Evolutionary conservation across 495 filamentous ascomycete genomes (phyloP).

Genomic region (Elaphomyces granulatus): DNA sequence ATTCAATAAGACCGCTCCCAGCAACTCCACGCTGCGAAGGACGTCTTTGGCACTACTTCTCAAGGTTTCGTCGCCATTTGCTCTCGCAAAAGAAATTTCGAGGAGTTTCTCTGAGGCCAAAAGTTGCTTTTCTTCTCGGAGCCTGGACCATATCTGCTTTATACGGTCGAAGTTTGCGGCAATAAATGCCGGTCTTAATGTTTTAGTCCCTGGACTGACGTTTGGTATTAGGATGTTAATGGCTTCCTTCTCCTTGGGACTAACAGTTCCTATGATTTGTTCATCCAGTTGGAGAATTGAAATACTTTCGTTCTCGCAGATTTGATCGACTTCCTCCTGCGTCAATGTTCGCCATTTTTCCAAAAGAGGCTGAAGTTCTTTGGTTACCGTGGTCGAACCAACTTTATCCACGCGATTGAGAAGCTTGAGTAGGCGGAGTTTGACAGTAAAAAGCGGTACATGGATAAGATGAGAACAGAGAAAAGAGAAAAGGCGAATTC

Average conservation of each 20-base stretch:
- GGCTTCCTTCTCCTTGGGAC: constrained; percentile 52
- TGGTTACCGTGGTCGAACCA: constrained; percentile 48
- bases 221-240: constrained; percentile 40
- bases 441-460: constrained; percentile 52
- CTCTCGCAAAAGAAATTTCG: constrained; percentile 29
- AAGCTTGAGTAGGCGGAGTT: constrained; percentile 51
- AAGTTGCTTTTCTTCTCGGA: constrained; percentile 49
- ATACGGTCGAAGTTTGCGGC: constrained; percentile 49
- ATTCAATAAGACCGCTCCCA: constrained; percentile 51
- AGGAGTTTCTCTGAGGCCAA: constrained; percentile 46
- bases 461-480: constrained; percentile 55
- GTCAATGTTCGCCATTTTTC: constrained; percentile 44
- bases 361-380: constrained; percentile 54
- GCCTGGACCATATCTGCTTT: constrained; percentile 50
- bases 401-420: constrained; percentile 58
- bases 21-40: constrained; percentile 49
- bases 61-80: constrained; percentile 15
- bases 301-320: constrained; percentile 45
- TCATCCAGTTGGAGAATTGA: constrained; percentile 42
- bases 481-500: constrained; percentile 54
- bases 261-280: constrained; percentile 44
- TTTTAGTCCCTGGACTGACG: constrained; percentile 34
- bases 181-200: constrained; percentile 36
- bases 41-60: constrained; percentile 48
- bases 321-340: constrained; percentile 23